These are phyloP conservation scores for Gamarada debralockiae DNA, from an alignment of 495 filamentous ascomycete genomes.

Conservation along the genomic window DNA sequence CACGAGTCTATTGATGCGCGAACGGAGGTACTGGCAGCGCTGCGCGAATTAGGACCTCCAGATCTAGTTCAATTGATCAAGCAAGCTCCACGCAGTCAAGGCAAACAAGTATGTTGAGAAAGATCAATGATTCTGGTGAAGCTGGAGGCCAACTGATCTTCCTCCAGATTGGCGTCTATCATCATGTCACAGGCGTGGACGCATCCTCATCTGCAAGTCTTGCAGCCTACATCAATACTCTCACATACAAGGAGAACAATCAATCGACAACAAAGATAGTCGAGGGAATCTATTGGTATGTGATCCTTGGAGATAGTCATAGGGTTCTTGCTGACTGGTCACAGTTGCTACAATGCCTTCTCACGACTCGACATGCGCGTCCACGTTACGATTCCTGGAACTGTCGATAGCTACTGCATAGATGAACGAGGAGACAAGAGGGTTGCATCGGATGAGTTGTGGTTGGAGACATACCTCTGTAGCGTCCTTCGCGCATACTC, in stretches of 20 bases:
- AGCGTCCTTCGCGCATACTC: conserved; percentile 89
- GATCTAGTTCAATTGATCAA: conserved; percentile 95
- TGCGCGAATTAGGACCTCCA: conserved; percentile 91
- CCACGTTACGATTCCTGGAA: conserved; percentile 91
- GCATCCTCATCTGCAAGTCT: conserved; percentile 95
- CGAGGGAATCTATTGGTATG: conserved; percentile 88
- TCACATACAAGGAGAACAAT: conserved; percentile 85
- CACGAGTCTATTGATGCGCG: conserved; percentile 86
- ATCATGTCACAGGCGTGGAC: conserved; percentile 97
- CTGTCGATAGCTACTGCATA: conserved; percentile 92
- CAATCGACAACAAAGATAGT: conserved; percentile 77
- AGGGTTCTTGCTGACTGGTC: conserved; percentile 3
- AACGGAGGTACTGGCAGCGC: conserved; percentile 74
- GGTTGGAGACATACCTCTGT: conserved; percentile 97
- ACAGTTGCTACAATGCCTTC: conserved; percentile 98
- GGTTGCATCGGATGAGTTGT: conserved; percentile 85
- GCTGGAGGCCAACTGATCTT: conserved; percentile 1
- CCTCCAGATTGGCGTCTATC: conserved; percentile 83
- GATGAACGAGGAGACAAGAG: conserved; percentile 94
- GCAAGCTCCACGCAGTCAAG: conserved; percentile 61
- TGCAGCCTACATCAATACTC: conserved; percentile 96
- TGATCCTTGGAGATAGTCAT: neutral
- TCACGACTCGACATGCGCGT: conserved; percentile 98
- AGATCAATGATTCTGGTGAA: neutral
- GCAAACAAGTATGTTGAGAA: conserved; percentile 55